phyloP scores from a whole-genome alignment of 305 asterid species.

The Solanum hybrid region DNA sequence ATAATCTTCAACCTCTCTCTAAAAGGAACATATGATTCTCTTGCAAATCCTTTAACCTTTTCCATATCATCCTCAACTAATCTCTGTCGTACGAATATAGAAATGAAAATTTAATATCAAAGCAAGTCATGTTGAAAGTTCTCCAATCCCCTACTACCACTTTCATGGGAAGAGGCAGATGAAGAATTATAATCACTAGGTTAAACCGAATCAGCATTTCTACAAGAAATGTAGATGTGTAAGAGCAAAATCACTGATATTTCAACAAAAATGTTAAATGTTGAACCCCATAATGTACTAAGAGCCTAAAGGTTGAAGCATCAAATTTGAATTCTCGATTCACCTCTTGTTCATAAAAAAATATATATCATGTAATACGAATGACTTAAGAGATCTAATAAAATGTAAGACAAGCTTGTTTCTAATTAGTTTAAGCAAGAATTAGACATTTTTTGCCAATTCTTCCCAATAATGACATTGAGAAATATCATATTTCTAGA shows the following conservation, averaged over 20 bases:
- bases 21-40: conserved; percentile 66
- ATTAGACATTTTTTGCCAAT: neutral
- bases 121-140: neutral
- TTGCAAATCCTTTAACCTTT: conserved; percentile 81
- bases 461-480: neutral
- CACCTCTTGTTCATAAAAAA: neutral
- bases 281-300: neutral
- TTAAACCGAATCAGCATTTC: neutral
- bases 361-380: neutral
- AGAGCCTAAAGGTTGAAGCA: neutral
- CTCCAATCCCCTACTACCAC: neutral
- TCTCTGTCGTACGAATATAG: conserved; percentile 28
- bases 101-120: neutral
- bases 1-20: conserved; percentile 81
- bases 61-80: conserved; percentile 74
- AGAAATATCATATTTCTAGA: neutral
- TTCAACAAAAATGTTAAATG: neutral
- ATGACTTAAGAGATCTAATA: neutral
- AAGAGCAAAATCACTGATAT: neutral
- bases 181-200: neutral
- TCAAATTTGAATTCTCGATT: neutral
- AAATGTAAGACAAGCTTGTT: neutral
- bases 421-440: neutral
- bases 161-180: neutral
- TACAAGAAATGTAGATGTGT: neutral